Percentiles rank a stretch among this genome's conserved stretches.
phyloP scores from a whole-genome alignment of 257 asterid genomes.

The Lantana camara region DNA sequence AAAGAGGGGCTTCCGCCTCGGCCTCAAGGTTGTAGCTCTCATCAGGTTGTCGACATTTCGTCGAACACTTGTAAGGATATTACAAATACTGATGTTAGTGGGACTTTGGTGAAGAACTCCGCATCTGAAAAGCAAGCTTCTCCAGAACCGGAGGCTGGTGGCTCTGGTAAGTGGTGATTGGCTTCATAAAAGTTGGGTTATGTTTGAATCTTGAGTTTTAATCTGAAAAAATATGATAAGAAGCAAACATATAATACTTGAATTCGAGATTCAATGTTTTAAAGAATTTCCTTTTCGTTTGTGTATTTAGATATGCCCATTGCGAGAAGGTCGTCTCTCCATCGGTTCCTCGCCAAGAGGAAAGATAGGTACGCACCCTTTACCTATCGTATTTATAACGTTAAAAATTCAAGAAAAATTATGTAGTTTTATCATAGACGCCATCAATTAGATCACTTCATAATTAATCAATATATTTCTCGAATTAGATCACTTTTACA shows the following conservation, averaged over 20 bases:
- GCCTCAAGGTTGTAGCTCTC: conserved; percentile 20
- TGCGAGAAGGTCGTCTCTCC: conserved; percentile 81
- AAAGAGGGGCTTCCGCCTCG: conserved; percentile 39
- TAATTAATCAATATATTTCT: too few relatives aligned
- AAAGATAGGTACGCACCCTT: conserved; percentile 60
- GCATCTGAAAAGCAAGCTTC: background rate
- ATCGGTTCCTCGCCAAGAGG: conserved; percentile 80
- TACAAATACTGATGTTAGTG: conserved; percentile 8
- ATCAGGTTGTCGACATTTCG: conserved; percentile 28
- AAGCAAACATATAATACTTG: too few relatives aligned
- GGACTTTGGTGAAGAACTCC: conserved; percentile 15
- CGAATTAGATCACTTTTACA: too few relatives aligned
- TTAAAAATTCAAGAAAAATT: too few relatives aligned
- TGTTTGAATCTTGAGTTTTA: too few relatives aligned
- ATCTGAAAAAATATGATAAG: too few relatives aligned
- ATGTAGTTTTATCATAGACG: too few relatives aligned
- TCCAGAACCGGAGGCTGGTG: conserved; percentile 33
- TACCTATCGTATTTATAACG: too few relatives aligned
- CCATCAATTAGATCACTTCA: too few relatives aligned
- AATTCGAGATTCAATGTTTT: background rate
- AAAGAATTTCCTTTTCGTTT: background rate
- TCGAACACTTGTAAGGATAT: conserved; percentile 27
- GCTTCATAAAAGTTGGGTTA: too few relatives aligned
- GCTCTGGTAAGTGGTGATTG: conserved; percentile 36
- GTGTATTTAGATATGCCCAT: conserved; percentile 65